Percentiles rank a stretch among this genome's conserved stretches.
Conservation (phyloP, 2,329 filamentous ascomycete species). For the Ophiostoma ulmi region DNA sequence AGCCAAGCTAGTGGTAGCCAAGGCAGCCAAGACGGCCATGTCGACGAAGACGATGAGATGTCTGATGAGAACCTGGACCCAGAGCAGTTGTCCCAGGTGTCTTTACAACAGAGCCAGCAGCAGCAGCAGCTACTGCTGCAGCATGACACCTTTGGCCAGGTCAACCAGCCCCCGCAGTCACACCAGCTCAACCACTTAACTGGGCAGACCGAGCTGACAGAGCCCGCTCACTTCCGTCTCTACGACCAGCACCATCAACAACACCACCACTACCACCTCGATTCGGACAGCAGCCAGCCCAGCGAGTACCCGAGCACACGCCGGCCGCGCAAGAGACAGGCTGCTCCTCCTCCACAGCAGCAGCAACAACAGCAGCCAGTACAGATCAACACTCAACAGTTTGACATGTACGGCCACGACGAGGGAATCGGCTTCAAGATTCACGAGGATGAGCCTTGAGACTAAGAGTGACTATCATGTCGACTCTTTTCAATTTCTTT, state of each 20-base stretch:
- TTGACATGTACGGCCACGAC: conserved; percentile 16
- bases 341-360: background rate
- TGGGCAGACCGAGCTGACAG: background rate
- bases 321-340: conserved; percentile 35
- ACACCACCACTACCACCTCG: conserved; percentile 2
- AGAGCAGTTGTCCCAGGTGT: conserved; percentile 23
- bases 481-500: background rate
- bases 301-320: conserved; percentile 54
- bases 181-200: background rate
- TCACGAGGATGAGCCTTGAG: conserved; percentile 24
- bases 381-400: conserved; percentile 3
- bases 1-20: background rate
- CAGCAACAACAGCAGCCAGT: conserved; percentile 23
- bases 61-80: conserved; percentile 52
- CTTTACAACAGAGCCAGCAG: conserved; percentile 1
- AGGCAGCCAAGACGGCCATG: background rate
- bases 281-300: conserved; percentile 47
- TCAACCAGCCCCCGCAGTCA: background rate
- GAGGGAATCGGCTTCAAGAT: conserved; percentile 26
- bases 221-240: background rate
- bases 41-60: conserved; percentile 31
- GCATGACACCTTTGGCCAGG: background rate
- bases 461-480: background rate
- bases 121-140: background rate
- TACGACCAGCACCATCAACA: background rate